A percentile compares a stretch with the other conserved stretches of the same genome.
These are phyloP conservation scores for Canavalia ensiformis DNA, from an alignment of 306 rosid species.

Conservation along the genomic window DNA sequence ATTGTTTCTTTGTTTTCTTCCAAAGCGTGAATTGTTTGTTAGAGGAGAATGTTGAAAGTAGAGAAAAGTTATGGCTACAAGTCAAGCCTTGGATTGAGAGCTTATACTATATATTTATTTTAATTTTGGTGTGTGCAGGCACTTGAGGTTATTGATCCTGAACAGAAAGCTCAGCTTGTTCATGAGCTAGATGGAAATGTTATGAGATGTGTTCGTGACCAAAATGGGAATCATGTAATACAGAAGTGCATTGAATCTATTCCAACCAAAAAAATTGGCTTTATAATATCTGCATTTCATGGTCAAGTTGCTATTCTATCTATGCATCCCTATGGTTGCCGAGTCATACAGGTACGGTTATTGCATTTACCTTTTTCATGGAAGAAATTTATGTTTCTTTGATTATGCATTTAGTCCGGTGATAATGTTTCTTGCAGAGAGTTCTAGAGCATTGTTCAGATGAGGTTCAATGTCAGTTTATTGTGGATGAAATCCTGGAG, in stretches of 20 bases:
- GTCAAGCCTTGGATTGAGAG: conserved; percentile 13
- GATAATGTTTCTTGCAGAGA: conserved; percentile 58
- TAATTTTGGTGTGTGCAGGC: conserved; percentile 54
- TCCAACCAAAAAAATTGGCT: conserved; percentile 58
- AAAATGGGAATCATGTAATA: conserved; percentile 77
- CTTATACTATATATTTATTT: conserved; percentile 15
- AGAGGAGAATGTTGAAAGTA: conserved; percentile 10
- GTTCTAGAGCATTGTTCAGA: conserved; percentile 70
- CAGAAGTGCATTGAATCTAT: conserved; percentile 73
- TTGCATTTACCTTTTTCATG: conserved; percentile 20
- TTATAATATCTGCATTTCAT: conserved; percentile 66
- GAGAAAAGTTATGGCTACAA: conserved; percentile 8
- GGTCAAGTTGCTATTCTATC: conserved; percentile 64
- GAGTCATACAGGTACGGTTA: conserved; percentile 66
- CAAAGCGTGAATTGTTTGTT: conserved; percentile 1
- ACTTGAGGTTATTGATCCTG: conserved; percentile 70
- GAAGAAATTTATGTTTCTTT: conserved; percentile 7
- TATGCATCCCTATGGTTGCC: conserved; percentile 75
- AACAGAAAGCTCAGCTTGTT: conserved; percentile 70
- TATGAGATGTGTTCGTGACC: conserved; percentile 72
- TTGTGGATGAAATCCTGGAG: conserved; percentile 72
- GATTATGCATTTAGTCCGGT: conserved; percentile 13
- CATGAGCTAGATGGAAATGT: conserved; percentile 71
- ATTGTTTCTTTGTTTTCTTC: conserved; percentile 20
- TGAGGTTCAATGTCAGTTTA: conserved; percentile 66